Evolutionary conservation across 2,329 filamentous ascomycete species (phyloP).

Genomic region (Lachnellula occidentalis): DNA sequence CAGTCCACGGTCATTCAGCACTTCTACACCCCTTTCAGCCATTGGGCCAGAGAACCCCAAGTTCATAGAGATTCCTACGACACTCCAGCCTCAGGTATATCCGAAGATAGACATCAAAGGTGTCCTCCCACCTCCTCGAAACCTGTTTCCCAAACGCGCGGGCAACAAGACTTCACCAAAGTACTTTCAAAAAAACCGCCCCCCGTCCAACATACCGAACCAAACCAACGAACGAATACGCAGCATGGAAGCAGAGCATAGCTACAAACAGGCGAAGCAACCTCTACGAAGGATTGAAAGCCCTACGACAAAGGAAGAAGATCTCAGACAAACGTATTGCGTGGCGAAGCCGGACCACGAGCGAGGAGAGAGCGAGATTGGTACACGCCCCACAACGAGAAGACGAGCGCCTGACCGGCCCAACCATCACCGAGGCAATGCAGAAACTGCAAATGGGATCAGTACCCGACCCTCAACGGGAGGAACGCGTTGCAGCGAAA

Average conservation of each 20-base stretch:
- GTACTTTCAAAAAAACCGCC: slow-evolving; percentile 56
- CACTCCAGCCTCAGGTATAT: slow-evolving; percentile 54
- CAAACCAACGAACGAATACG: slow-evolving; percentile 25
- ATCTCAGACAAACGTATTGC: slow-evolving; percentile 33
- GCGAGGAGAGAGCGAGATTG: slow-evolving; percentile 41
- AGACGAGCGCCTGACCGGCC: slow-evolving; percentile 71
- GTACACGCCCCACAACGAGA: slow-evolving; percentile 62
- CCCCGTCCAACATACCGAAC: slow-evolving; percentile 41
- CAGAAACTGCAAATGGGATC: slow-evolving; percentile 43
- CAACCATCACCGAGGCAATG: slow-evolving; percentile 54
- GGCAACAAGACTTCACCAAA: slow-evolving; percentile 54
- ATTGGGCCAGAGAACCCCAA: slow-evolving; percentile 81
- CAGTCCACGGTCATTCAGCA: slow-evolving; percentile 39
- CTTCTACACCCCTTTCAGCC: slow-evolving; percentile 37
- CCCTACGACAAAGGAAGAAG: slow-evolving; percentile 63
- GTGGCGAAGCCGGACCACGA: slow-evolving; percentile 41
- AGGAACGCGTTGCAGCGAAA: slow-evolving; percentile 44
- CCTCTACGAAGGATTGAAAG: slow-evolving; percentile 63
- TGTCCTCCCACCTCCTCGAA: slow-evolving; percentile 74
- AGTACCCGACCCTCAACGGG: slow-evolving; percentile 57
- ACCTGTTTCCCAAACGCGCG: slow-evolving; percentile 61
- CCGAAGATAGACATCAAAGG: slow-evolving; percentile 56
- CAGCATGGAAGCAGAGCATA: slow-evolving; percentile 66
- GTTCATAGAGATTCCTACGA: slow-evolving; percentile 76
- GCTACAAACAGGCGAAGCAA: slow-evolving; percentile 67